phyloP scores from a whole-genome alignment of 345 rosid species.

The Ceriops tagal region DNA sequence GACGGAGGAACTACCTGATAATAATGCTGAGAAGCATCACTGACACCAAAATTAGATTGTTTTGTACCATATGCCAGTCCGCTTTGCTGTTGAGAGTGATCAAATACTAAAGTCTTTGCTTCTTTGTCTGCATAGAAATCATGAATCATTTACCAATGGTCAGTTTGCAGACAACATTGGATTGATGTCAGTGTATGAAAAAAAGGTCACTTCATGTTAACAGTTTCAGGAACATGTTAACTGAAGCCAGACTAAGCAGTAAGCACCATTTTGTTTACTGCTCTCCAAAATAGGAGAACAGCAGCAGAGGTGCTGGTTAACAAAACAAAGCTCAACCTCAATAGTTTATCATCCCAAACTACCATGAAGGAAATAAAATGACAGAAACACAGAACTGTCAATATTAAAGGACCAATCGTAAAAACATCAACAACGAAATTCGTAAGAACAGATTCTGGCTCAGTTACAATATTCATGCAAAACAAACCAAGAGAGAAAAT shows the following conservation, averaged over 20 bases:
- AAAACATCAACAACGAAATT: not conserved
- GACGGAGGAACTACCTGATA: slow-evolving; percentile 39
- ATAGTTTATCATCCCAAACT: no score
- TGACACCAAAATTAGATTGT: slow-evolving; percentile 28
- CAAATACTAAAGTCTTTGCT: slow-evolving; percentile 34
- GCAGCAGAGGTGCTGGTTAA: no score
- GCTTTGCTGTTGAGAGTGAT: slow-evolving; percentile 36
- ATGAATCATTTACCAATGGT: not conserved
- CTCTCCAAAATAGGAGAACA: no score
- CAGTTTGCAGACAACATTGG: slow-evolving; percentile 1
- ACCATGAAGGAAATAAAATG: no score
- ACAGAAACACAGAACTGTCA: no score
- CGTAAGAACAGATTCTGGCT: no score
- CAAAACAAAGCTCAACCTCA: no score
- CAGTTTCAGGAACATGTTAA: no score
- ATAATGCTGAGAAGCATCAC: slow-evolving; percentile 37
- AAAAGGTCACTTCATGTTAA: no score
- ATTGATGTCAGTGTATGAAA: not conserved
- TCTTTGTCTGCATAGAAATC: slow-evolving; percentile 47
- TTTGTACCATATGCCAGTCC: slow-evolving; percentile 28
- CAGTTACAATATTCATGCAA: not conserved
- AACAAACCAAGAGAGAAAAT: not conserved
- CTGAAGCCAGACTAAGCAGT: no score
- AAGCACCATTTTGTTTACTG: no score
- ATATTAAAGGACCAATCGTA: no score